Evolutionary conservation across 768 basidiomycete genomes (phyloP).

Genomic region (Amanita phalloides): DNA sequence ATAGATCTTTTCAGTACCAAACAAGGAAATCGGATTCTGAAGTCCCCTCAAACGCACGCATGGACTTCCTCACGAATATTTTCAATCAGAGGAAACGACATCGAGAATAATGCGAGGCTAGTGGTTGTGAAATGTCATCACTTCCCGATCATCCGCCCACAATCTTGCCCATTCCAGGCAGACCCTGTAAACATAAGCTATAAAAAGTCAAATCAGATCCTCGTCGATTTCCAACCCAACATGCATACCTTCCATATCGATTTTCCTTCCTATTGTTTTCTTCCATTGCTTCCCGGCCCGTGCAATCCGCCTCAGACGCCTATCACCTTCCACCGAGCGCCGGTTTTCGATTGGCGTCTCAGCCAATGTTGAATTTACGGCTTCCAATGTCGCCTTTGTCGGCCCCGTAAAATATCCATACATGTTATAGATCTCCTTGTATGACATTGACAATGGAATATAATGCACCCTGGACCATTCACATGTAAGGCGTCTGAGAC

Average conservation of each 20-base stretch:
- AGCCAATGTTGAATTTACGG: slow-evolving; percentile 38
- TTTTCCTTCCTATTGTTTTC: slow-evolving; percentile 63
- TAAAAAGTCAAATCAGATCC: neutral
- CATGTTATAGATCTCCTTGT: slow-evolving; percentile 90
- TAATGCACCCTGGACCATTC: slow-evolving; percentile 68
- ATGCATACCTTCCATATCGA: slow-evolving; percentile 85
- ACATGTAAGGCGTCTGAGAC: neutral
- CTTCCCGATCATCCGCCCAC: slow-evolving; percentile 74
- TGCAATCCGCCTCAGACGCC: slow-evolving; percentile 70
- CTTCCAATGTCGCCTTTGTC: slow-evolving; percentile 42
- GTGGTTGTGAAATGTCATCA: slow-evolving; percentile 31
- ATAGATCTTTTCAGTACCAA: neutral
- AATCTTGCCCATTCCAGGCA: slow-evolving; percentile 85
- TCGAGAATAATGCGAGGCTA: neutral
- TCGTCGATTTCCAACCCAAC: no score
- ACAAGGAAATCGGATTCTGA: neutral
- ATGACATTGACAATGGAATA: slow-evolving; percentile 81
- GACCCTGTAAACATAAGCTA: slow-evolving; percentile 80
- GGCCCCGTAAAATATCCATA: slow-evolving; percentile 90
- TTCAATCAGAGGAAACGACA: no score
- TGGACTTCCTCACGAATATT: no score
- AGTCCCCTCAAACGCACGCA: no score
- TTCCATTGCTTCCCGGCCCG: slow-evolving; percentile 93
- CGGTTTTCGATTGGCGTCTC: slow-evolving; percentile 22
- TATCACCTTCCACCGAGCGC: slow-evolving; percentile 50